Evolutionary conservation across 352 stramenopile species (phyloP).

Genomic region (Phytophthora litchii): DNA sequence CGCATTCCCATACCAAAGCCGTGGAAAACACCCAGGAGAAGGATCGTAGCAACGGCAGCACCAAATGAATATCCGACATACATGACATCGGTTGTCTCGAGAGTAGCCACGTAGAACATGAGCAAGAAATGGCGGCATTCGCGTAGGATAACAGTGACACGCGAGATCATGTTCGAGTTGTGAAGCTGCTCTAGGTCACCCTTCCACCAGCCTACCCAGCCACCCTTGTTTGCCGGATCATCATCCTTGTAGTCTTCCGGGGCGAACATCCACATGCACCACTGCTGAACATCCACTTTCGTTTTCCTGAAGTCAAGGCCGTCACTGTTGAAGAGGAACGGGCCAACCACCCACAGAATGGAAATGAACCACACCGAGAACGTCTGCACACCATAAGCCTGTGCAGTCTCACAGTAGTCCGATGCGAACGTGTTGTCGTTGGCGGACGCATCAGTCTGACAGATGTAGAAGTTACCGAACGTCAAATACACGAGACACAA

Average conservation of each 20-base stretch:
- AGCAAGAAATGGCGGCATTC: conserved; percentile 79
- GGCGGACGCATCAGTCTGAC: conserved; percentile 50
- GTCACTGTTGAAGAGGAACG: conserved; percentile 86
- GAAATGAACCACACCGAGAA: conserved; percentile 86
- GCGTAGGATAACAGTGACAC: conserved; percentile 69
- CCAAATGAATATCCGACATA: conserved; percentile 55
- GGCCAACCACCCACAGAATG: conserved; percentile 65
- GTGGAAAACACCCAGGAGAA: conserved; percentile 55
- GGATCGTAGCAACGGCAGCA: conserved; percentile 53
- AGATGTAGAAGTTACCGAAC: conserved; percentile 76
- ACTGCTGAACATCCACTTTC: conserved; percentile 67
- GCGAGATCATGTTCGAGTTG: conserved; percentile 70
- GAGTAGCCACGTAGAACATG: conserved; percentile 75
- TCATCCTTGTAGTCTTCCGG: conserved; percentile 67
- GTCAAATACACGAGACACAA: conserved; percentile 70
- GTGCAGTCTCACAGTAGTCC: conserved; percentile 68
- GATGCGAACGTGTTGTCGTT: conserved; percentile 59
- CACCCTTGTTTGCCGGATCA: conserved; percentile 64
- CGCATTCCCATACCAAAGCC: conserved; percentile 52
- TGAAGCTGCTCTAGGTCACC: conserved; percentile 65
- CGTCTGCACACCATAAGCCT: conserved; percentile 77
- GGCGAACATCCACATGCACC: conserved; percentile 78
- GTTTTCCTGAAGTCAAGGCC: conserved; percentile 79
- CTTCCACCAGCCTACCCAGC: conserved; percentile 83
- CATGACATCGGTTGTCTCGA: conserved; percentile 54